phyloP scores from a whole-genome alignment of 495 filamentous ascomycete species.

The Lepidopterella palustris region DNA sequence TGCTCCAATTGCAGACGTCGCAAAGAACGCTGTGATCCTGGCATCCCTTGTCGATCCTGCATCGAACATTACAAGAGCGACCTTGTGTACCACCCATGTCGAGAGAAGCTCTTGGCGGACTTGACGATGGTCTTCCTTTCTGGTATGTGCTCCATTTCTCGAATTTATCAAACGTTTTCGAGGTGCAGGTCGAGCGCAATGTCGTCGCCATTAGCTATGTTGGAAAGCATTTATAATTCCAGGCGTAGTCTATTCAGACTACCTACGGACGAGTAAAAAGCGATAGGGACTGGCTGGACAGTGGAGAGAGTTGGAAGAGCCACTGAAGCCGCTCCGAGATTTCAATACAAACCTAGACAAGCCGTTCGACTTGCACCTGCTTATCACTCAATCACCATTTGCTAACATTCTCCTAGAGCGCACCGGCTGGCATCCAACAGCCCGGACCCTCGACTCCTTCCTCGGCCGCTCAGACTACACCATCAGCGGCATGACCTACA shows the following conservation, averaged over 20 bases:
- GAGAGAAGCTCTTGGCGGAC: conserved; percentile 16
- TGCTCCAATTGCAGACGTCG: conserved; percentile 23
- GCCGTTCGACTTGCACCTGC: too few relatives aligned
- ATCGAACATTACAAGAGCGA: conserved; percentile 27
- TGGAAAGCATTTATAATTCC: too few relatives aligned
- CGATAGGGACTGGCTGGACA: too few relatives aligned
- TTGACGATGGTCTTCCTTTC: conserved; percentile 21
- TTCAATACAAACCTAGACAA: too few relatives aligned
- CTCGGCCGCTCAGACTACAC: conserved; percentile 2
- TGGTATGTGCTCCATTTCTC: background rate
- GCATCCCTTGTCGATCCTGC: conserved; percentile 29
- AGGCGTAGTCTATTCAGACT: too few relatives aligned
- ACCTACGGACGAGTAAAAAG: too few relatives aligned
- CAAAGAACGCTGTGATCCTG: conserved; percentile 22
- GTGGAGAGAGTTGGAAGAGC: too few relatives aligned
- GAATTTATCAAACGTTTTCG: too few relatives aligned
- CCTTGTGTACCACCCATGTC: conserved; percentile 22
- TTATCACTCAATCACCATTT: background rate
- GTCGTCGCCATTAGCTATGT: too few relatives aligned
- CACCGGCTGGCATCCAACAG: conserved; percentile 25
- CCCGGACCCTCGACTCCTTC: conserved; percentile 20
- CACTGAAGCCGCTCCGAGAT: too few relatives aligned
- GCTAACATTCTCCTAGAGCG: conserved; percentile 8
- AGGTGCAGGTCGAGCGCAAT: too few relatives aligned
- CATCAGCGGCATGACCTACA: conserved; percentile 4